A percentile compares a stretch with the other conserved stretches of the same genome.
Evolutionary conservation across 371 early-diverging fungal species (phyloP).

Genomic region (Batkoa obscura): DNA sequence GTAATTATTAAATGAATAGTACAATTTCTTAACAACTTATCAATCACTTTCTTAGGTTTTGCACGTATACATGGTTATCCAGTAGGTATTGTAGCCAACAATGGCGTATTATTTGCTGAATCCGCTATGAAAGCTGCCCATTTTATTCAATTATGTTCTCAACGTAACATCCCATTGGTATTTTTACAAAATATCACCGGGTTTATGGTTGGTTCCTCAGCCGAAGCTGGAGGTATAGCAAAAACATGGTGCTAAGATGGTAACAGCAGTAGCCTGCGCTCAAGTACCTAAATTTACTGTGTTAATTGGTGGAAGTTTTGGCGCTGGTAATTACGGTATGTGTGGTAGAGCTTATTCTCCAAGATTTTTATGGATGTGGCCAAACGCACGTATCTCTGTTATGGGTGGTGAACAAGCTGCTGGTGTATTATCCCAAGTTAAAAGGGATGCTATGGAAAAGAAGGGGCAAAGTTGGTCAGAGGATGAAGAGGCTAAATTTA

Average conservation of each 20-base stretch:
- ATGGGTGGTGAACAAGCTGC: slow-evolving; percentile 99
- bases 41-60: slow-evolving; percentile 35
- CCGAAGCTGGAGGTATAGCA: slow-evolving; percentile 94
- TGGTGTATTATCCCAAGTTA: slow-evolving; percentile 79
- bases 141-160: slow-evolving; percentile 89
- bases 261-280: slow-evolving; percentile 89
- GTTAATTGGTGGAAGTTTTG: slow-evolving; percentile 81
- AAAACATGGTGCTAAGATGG: slow-evolving; percentile 96
- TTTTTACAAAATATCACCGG: slow-evolving; percentile 95
- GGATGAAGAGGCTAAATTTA: slow-evolving; percentile 62
- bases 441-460: slow-evolving; percentile 64
- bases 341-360: slow-evolving; percentile 90
- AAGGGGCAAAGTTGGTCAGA: slow-evolving; percentile 52
- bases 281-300: slow-evolving; percentile 87
- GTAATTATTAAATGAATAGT: slow-evolving; percentile 12
- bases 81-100: slow-evolving; percentile 95
- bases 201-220: slow-evolving; percentile 93
- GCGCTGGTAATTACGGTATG: slow-evolving; percentile 97
- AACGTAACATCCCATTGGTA: slow-evolving; percentile 81
- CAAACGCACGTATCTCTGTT: slow-evolving; percentile 85
- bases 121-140: slow-evolving; percentile 93
- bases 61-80: slow-evolving; percentile 84
- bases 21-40: not conserved
- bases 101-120: slow-evolving; percentile 92
- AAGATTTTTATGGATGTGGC: slow-evolving; percentile 95